Percentiles rank a stretch among this genome's conserved stretches.
Evolutionary conservation across 805 yeast genomes (phyloP).

Genomic region (Ascoidea rubescens): DNA sequence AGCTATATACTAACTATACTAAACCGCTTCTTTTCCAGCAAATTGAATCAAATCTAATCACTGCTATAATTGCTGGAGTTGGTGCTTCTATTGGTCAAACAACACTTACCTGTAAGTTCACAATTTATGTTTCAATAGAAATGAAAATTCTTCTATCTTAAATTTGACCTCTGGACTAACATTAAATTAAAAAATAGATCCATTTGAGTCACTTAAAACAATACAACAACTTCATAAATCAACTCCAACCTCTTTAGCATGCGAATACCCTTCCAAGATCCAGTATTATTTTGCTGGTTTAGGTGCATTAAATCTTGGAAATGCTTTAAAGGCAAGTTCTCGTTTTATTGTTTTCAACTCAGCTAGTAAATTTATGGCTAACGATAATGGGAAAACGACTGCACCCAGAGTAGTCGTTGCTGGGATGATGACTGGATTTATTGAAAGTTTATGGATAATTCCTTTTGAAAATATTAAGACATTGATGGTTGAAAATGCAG

Average conservation of each 20-base stretch:
- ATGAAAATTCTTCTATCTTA: too few relatives aligned
- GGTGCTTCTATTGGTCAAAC: not conserved
- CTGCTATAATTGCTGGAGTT: not conserved
- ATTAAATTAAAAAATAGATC: not conserved
- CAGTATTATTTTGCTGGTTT: constrained; percentile 41
- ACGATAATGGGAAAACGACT: constrained; percentile 41
- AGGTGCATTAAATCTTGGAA: constrained; percentile 64
- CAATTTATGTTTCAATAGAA: not conserved
- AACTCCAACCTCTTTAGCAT: not conserved
- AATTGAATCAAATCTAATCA: not conserved
- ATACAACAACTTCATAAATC: not conserved
- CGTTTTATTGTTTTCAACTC: constrained; percentile 66
- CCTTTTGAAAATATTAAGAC: constrained; percentile 86
- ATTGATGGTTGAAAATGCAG: constrained; percentile 60
- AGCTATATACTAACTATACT: too few relatives aligned
- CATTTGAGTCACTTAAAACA: not conserved
- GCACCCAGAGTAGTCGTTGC: constrained; percentile 66
- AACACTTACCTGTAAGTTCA: not conserved
- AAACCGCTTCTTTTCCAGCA: too few relatives aligned
- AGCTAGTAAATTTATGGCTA: constrained; percentile 54
- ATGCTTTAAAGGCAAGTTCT: constrained; percentile 56
- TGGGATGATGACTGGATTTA: constrained; percentile 53
- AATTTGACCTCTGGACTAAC: not conserved
- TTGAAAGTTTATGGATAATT: constrained; percentile 71
- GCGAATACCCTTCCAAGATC: constrained; percentile 12